Evolutionary conservation across 768 basidiomycete genomes (phyloP), one percentile per base, ranked within the genome.

Genomic region (Trametes sanguinea): DNA sequence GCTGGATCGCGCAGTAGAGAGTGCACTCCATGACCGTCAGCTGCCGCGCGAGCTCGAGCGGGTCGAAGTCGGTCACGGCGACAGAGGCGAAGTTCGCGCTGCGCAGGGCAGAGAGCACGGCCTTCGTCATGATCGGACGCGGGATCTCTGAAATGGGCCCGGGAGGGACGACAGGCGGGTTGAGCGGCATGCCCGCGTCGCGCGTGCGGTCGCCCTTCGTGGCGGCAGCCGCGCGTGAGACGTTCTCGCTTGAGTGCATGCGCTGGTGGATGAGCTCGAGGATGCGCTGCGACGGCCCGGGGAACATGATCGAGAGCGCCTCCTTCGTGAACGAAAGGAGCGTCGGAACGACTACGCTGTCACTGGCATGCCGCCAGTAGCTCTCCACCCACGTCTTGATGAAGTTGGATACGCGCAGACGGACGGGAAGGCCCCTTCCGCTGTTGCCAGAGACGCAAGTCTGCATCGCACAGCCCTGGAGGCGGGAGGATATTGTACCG

Each of bases 351-450:
- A 88, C 86, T 7, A 77, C 77, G 61, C 86, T 83, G 72, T 98
- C 97, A 9, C 83, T 79, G 0, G 82, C 81, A n/a, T 85, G 73
- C 6, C 88, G 82, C 95, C 96, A 98, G 74, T 96, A 88, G 64
- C 81, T 78, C 73, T 98, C 95, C 53, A 97, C 80, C 97, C 97
- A 99, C 10, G 82, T 81, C 79, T 95, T 98, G 77, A 98, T 83
- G 71, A 98, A 87, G 73, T 96, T 96, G 47, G 90, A 90, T 42
- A 98, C 88, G 35, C 97, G 85, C 57, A 98, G 76, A 44, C 96
- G 90, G 43, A 98, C 89, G 6, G 96, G 95, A 4, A 92, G 83
- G 22, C 90, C 90, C 90, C 76, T 97, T 98, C 54, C 83, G 80
- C 67, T 94, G 89, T 68, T 90, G 85, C 95, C 95, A 98, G 7